Base-by-base conservation (phyloP, 495 filamentous ascomycete genomes). In the Monascus purpureus region DNA sequence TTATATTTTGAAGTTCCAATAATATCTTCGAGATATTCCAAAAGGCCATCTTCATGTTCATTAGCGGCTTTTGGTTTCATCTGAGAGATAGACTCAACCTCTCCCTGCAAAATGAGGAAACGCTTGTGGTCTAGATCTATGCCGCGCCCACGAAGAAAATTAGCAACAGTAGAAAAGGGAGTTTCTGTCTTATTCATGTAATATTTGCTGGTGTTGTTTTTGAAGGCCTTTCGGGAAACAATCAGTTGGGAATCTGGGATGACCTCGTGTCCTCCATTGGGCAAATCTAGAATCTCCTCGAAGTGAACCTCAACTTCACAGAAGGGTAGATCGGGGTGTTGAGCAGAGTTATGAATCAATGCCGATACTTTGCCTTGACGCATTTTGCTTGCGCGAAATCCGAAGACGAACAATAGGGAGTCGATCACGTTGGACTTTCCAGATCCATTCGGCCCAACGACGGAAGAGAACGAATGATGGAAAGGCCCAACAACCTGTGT, bases 381-480 rank as follows among this genome's bases (percentile, higher is more conserved):
- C 90, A 97, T 97, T 61, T 97, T 97, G 65, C 88, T 96, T 15
- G 90, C 90, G 30, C 90, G 77, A 60, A 97, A 97, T 25, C 90
- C 90, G 43, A 97, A 97, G 14, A 97, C 90, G 47, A 97, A 97
- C 2, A 97, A 75, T 23, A 97, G 61, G 6, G 90, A 93, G 55
- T 97, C 90, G 52, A 97, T 97, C 29, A 97, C 90, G 47, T 97
- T 97, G 4, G 90, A 96, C 53, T 97, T 97, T 27, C 90, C 90
- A 13, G 92, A 96, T 36, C 90, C 90, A 52, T 97, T 97, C 6
- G 90, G 90, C 2, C 90, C 90, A 25, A 97, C 90, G 9, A 97
- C 90, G 0, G 90, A 96, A n/a, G 92, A 94, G 53, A 97, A 97
- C 0, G 90, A 97, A 11, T 82, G 65, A 57, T 97, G 90, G 50